These are phyloP conservation scores for Rhodamnia rubescens DNA, from an alignment of 345 rosid species.

Conservation along the genomic window DNA sequence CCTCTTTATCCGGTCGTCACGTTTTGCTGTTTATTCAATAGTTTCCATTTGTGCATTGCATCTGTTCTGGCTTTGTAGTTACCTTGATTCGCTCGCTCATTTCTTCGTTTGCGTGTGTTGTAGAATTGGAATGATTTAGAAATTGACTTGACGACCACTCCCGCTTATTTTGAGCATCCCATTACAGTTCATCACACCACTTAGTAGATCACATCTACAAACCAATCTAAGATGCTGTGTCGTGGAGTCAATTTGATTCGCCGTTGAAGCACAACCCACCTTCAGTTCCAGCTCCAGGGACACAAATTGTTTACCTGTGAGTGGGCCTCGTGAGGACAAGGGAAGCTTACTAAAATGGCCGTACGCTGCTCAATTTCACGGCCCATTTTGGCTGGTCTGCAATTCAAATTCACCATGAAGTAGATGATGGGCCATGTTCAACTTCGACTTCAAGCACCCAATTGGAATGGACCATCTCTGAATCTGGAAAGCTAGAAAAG, in stretches of 20 bases:
- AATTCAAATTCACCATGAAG: neutral
- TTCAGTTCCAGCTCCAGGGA: neutral
- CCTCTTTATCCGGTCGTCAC: neutral
- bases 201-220: neutral
- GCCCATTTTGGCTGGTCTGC: neutral
- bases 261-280: neutral
- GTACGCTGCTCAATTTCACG: neutral
- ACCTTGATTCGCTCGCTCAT: neutral
- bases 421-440: neutral
- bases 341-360: neutral
- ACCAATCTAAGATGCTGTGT: neutral
- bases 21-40: neutral
- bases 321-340: neutral
- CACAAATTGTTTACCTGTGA: neutral
- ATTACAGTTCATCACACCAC: neutral
- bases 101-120: neutral
- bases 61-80: neutral
- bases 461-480: neutral
- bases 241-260: neutral
- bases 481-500: neutral
- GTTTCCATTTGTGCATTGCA: neutral
- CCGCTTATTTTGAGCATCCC: neutral
- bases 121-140: neutral
- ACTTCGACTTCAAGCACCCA: neutral
- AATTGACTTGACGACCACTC: neutral